Base-by-base conservation (phyloP, 2,329 filamentous ascomycete species). In the Aspergillus awamori region DNA sequence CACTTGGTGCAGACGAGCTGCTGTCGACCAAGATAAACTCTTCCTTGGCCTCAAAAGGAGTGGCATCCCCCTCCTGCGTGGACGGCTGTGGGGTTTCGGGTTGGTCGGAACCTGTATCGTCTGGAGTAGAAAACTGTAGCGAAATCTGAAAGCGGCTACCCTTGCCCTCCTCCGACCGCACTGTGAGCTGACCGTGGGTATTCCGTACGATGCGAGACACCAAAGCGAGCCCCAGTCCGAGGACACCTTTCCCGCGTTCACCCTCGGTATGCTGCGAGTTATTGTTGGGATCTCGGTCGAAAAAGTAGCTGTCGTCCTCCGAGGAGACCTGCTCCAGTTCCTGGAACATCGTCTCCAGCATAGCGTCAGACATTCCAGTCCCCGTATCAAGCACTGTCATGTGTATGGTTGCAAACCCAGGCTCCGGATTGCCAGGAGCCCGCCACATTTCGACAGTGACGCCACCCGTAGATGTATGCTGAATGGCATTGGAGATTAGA, bases 121-220 rank as follows among this genome's bases (percentile, higher is more conserved):
- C 65, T 0, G 86, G 87, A 1, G 93, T 72, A 7, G 87, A 82
- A 65, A 97, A 95, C 0, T 90, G 89, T 30, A 97, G 79, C 64
- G 91, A 86, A 24, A 97, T 86, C 20, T 92, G 87, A 65, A 97
- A 96, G 56, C 90, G 84, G 17, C 92, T 93, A 0, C 93, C 93
- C 68, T 89, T 90, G 2, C 90, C 90, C 71, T 90, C 85, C 69
- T 95, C 91, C 0, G 92, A 96, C 69, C 93, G 94, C 1, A 97
- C 79, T 1, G 92, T 87, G 30, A 97, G 76, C 70, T 96, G 93
- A 0, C 93, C 93, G 61, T 94, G 89, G 91, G 96, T 95, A 70
- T 93, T 96, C n/a, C 88, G 86, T 33, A 97, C 83, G 38, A 92
- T 91, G 39, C 93, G 86, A 15, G 91, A 90, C n/a, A 96, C 93